phyloP scores from a whole-genome alignment of 495 filamentous ascomycete species.

The Pyrenopolyporus hunteri region DNA sequence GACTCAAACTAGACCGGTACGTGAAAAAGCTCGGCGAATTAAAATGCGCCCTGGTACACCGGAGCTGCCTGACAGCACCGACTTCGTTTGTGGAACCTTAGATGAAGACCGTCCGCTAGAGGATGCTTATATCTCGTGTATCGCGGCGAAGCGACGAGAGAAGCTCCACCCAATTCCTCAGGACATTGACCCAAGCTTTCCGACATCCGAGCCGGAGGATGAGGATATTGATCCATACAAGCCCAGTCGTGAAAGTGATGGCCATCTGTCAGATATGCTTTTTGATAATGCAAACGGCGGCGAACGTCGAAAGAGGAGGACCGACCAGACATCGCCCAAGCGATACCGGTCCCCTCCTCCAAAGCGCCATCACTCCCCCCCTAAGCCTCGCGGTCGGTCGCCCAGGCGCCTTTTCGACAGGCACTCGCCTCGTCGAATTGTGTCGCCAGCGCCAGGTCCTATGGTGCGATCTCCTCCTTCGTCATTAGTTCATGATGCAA shows the following conservation, averaged over 20 bases:
- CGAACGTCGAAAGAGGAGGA: slow-evolving; percentile 47
- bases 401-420: slow-evolving; percentile 68
- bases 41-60: slow-evolving; percentile 76
- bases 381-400: slow-evolving; percentile 53
- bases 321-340: slow-evolving; percentile 46
- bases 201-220: slow-evolving; percentile 88
- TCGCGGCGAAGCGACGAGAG: slow-evolving; percentile 78
- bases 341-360: slow-evolving; percentile 55
- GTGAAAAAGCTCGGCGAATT: slow-evolving; percentile 47
- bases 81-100: slow-evolving; percentile 96
- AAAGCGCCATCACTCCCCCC: slow-evolving; percentile 54
- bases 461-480: slow-evolving; percentile 51
- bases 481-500: slow-evolving; percentile 47
- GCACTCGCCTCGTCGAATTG: slow-evolving; percentile 71
- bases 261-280: slow-evolving; percentile 62
- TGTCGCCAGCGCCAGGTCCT: slow-evolving; percentile 63
- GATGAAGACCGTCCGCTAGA: slow-evolving; percentile 96
- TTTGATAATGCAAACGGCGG: slow-evolving; percentile 45
- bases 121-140: slow-evolving; percentile 84
- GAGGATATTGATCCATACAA: slow-evolving; percentile 68
- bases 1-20: slow-evolving; percentile 27
- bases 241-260: slow-evolving; percentile 60
- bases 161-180: slow-evolving; percentile 84
- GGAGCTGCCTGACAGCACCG: slow-evolving; percentile 92
- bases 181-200: slow-evolving; percentile 97